phyloP scores from a whole-genome alignment of 2,329 filamentous ascomycete species.

The Cadophora sp. region DNA sequence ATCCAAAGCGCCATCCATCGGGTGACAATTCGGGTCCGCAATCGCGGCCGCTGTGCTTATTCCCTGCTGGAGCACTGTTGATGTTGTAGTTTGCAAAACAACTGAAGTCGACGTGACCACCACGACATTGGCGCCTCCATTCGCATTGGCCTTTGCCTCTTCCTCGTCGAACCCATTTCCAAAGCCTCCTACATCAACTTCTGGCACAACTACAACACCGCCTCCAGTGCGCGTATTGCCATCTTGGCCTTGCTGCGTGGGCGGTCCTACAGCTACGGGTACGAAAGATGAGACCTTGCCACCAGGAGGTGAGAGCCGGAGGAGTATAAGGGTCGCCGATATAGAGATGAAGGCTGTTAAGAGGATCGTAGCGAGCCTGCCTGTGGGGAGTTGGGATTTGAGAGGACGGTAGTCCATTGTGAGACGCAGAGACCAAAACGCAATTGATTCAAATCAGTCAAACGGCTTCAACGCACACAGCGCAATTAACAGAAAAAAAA shows the following conservation, averaged over 20 bases:
- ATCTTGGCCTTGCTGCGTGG: not conserved
- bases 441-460: not conserved
- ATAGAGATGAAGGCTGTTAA: conserved; percentile 5
- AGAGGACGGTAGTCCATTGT: not conserved
- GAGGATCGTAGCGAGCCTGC: not conserved
- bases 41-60: not conserved
- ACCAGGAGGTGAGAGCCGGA: not conserved
- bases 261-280: not conserved
- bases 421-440: not conserved
- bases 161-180: conserved; percentile 8
- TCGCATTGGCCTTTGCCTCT: not conserved
- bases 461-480: not conserved
- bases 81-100: not conserved
- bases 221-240: not conserved
- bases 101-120: not conserved
- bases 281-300: conserved; percentile 4
- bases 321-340: not conserved
- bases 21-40: not conserved
- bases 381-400: not conserved
- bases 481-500: not conserved
- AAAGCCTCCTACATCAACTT: not conserved
- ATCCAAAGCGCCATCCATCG: not conserved
- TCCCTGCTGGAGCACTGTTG: not conserved
- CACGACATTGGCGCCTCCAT: not conserved
- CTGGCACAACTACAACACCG: not conserved